These are phyloP conservation scores for Lachnellula occidentalis DNA, from an alignment of 2,329 filamentous ascomycete species.

Conservation along the genomic window DNA sequence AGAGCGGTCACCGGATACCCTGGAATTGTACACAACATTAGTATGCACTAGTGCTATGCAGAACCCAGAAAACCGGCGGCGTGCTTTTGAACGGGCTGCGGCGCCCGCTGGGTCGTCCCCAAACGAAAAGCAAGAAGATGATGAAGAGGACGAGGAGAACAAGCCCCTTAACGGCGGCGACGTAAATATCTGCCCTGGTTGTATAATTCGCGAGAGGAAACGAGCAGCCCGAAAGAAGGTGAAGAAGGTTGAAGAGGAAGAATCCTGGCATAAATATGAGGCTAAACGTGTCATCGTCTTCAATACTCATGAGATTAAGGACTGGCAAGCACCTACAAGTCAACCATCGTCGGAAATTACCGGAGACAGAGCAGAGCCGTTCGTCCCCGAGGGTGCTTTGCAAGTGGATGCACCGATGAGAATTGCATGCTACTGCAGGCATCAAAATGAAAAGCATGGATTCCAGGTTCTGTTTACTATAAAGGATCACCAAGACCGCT, in stretches of 20 bases:
- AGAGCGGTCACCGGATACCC: slow-evolving; percentile 62
- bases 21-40: slow-evolving; percentile 74
- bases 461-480: slow-evolving; percentile 94
- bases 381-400: slow-evolving; percentile 54
- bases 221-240: slow-evolving; percentile 87
- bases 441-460: slow-evolving; percentile 88
- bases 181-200: slow-evolving; percentile 86
- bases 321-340: slow-evolving; percentile 64
- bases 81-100: slow-evolving; percentile 47
- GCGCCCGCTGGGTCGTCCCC: slow-evolving; percentile 26
- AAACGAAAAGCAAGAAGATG: slow-evolving; percentile 19
- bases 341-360: slow-evolving; percentile 43
- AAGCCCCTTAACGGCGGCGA: slow-evolving; percentile 86
- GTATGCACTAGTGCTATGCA: slow-evolving; percentile 93
- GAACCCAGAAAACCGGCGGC: slow-evolving; percentile 58
- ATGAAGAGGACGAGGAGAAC: slow-evolving; percentile 45
- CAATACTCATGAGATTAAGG: slow-evolving; percentile 81
- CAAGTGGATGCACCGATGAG: slow-evolving; percentile 87
- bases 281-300: slow-evolving; percentile 81
- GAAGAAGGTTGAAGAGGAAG: slow-evolving; percentile 88
- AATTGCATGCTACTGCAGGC: slow-evolving; percentile 93
- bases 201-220: slow-evolving; percentile 86
- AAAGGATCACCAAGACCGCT: slow-evolving; percentile 69
- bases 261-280: slow-evolving; percentile 77
- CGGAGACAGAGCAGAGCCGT: slow-evolving; percentile 41